Conservation (phyloP, 305 asterid species). For the Petunia hybrid region DNA sequence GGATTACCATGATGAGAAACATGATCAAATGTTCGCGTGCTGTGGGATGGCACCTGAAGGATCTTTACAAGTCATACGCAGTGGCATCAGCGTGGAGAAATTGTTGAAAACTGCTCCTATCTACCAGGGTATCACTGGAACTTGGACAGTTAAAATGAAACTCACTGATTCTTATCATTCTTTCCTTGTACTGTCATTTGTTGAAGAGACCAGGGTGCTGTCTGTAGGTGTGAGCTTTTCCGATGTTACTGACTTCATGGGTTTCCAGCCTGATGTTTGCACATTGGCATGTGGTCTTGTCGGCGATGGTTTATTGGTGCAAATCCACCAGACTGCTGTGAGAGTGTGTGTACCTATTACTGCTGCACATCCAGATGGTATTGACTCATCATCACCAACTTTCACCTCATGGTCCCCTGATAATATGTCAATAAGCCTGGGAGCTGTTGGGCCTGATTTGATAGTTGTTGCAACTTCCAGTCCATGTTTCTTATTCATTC, state of each 20-base stretch:
- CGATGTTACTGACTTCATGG: constrained; percentile 91
- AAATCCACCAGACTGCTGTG: constrained; percentile 83
- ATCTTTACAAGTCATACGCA: constrained; percentile 83
- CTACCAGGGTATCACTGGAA: constrained; percentile 93
- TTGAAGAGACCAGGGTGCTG: constrained; percentile 97
- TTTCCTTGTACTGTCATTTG: constrained; percentile 90
- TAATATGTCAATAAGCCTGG: constrained; percentile 77
- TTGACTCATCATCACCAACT: constrained; percentile 63
- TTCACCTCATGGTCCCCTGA: constrained; percentile 79
- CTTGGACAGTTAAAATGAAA: constrained; percentile 89
- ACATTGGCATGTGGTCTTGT: constrained; percentile 96
- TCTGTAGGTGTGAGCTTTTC: constrained; percentile 95
- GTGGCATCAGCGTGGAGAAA: constrained; percentile 93
- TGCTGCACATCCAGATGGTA: constrained; percentile 63
- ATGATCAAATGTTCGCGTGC: constrained; percentile 96
- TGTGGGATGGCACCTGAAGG: constrained; percentile 96
- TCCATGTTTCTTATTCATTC: constrained; percentile 78
- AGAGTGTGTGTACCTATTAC: constrained; percentile 75
- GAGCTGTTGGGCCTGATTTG: constrained; percentile 90
- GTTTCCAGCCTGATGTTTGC: constrained; percentile 85
- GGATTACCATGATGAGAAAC: constrained; percentile 84
- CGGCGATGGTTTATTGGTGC: constrained; percentile 79
- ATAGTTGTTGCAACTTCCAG: constrained; percentile 84
- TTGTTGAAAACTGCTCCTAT: constrained; percentile 88
- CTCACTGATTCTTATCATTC: constrained; percentile 77